Conservation (phyloP, 345 rosid species). For the Bretschneidera sinensis region DNA sequence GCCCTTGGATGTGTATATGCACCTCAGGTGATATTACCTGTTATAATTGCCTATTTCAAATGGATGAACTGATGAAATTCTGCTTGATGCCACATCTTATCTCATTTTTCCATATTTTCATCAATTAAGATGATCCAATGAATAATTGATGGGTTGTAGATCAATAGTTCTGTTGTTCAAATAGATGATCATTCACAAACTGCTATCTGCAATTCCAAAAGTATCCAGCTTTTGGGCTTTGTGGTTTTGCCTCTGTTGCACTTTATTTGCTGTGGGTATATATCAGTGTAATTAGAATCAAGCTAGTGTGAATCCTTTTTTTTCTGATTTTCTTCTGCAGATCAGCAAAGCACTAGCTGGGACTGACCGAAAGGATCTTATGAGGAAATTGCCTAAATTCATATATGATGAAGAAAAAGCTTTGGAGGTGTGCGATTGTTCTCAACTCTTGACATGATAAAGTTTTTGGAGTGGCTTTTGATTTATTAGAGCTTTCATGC, state of each 20-base stretch:
- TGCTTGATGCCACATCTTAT: background rate
- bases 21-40: constrained; percentile 58
- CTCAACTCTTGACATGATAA: constrained; percentile 3
- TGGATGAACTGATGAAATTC: constrained; percentile 4
- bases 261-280: background rate
- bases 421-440: constrained; percentile 58
- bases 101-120: background rate
- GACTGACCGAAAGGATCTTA: constrained; percentile 72
- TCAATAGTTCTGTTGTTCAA: background rate
- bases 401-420: constrained; percentile 96
- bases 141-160: background rate
- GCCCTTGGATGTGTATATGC: constrained; percentile 96
- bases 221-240: background rate
- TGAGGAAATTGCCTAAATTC: constrained; percentile 95
- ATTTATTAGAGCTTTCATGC: background rate
- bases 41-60: constrained; percentile 7
- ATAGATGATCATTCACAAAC: background rate
- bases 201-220: background rate
- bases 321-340: constrained; percentile 30
- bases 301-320: background rate
- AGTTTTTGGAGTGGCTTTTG: background rate
- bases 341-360: constrained; percentile 84
- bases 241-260: background rate
- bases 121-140: background rate
- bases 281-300: background rate